Conservation (phyloP, 768 basidiomycete genomes). For the Clathrus columnatus region DNA sequence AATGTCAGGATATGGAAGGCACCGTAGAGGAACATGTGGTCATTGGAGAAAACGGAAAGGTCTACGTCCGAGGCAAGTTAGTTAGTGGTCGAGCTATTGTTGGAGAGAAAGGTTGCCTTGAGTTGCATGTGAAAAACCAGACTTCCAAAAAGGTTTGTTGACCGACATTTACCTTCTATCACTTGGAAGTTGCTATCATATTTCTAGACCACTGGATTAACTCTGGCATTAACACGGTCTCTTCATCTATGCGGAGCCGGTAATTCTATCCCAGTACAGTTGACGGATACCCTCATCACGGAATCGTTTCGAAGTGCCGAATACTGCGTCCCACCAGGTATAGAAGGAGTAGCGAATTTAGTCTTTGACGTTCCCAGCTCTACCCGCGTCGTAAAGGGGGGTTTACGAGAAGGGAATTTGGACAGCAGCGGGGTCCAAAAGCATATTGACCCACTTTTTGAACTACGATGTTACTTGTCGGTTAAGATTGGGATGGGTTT, state of each 20-base stretch:
- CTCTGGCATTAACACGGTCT: conserved; percentile 51
- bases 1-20: conserved; percentile 43
- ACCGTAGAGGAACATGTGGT: conserved; percentile 27
- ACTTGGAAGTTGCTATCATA: background rate
- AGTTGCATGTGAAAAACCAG: conserved; percentile 76
- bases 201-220: conserved; percentile 56
- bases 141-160: conserved; percentile 62
- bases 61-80: conserved; percentile 66
- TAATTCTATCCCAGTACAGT: conserved; percentile 35
- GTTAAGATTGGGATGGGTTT: conserved; percentile 65
- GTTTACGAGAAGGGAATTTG: conserved; percentile 46
- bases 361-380: conserved; percentile 70
- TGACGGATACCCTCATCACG: conserved; percentile 59
- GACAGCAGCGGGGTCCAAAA: conserved; percentile 19
- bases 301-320: conserved; percentile 69
- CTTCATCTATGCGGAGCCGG: conserved; percentile 22
- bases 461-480: conserved; percentile 53
- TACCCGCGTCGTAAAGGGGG: conserved; percentile 58
- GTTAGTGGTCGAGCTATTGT: conserved; percentile 55
- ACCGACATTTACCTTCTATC: conserved; percentile 3
- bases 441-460: conserved; percentile 52
- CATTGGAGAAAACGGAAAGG: conserved; percentile 70
- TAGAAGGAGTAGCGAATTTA: conserved; percentile 70
- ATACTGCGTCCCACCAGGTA: conserved; percentile 63
- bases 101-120: conserved; percentile 63